A percentile compares a stretch with the other conserved stretches of the same genome.
phyloP scores from a whole-genome alignment of 2,329 filamentous ascomycete genomes.

The Aureobasidium sp. region DNA sequence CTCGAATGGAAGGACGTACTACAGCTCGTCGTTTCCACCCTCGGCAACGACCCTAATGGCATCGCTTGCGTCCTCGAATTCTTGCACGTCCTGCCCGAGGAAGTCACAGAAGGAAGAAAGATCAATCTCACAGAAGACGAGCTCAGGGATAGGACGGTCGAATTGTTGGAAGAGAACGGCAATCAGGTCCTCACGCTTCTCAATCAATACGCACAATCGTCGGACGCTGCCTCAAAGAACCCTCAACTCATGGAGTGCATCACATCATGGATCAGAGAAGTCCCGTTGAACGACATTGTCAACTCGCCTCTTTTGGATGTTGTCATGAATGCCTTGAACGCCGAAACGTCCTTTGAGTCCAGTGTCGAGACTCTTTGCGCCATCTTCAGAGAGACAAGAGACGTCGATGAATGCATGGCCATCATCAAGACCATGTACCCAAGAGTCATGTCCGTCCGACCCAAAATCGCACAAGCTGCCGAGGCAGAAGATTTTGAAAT shows the following conservation, averaged over 20 bases:
- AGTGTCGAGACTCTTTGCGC: constrained; percentile 89
- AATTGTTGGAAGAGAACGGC: constrained; percentile 86
- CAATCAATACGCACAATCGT: constrained; percentile 86
- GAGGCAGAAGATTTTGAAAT: constrained; percentile 77
- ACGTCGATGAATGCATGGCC: constrained; percentile 82
- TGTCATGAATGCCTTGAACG: constrained; percentile 68
- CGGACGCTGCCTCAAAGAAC: constrained; percentile 76
- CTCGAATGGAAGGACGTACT: constrained; percentile 91
- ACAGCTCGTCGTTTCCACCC: constrained; percentile 67
- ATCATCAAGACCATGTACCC: constrained; percentile 80
- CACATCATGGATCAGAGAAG: constrained; percentile 92
- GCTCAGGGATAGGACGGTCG: constrained; percentile 73
- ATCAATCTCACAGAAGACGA: constrained; percentile 99
- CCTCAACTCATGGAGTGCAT: constrained; percentile 91
- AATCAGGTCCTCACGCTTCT: constrained; percentile 79
- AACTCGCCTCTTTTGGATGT: constrained; percentile 77
- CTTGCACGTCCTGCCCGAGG: constrained; percentile 90
- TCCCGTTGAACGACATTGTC: constrained; percentile 75
- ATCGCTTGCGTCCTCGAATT: constrained; percentile 91
- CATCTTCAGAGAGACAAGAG: constrained; percentile 83
- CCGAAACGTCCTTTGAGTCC: constrained; percentile 72
- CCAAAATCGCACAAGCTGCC: constrained; percentile 67
- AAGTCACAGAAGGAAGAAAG: constrained; percentile 98
- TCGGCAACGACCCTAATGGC: constrained; percentile 69
- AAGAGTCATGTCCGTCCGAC: constrained; percentile 65